These are phyloP conservation scores for Pelargonium myrrhifolium DNA, from an alignment of 441 rosid genomes.

Conservation along the genomic window DNA sequence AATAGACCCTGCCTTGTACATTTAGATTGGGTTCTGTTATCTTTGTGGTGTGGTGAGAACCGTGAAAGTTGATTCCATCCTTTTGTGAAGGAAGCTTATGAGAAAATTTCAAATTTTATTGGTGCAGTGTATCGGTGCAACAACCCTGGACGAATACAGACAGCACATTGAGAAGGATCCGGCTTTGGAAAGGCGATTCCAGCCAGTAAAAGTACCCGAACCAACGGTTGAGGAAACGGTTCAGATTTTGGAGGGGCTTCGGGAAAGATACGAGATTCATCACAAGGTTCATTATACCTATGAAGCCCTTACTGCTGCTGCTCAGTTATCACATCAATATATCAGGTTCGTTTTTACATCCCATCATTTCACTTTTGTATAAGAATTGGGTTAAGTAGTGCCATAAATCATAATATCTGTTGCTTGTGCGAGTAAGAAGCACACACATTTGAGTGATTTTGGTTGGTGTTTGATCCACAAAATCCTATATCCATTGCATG, in stretches of 20 bases:
- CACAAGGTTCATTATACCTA: slow-evolving; percentile 76
- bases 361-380: too few species aligned
- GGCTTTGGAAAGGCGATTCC: slow-evolving; percentile 85
- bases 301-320: slow-evolving; percentile 75
- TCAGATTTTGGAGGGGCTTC: slow-evolving; percentile 71
- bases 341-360: slow-evolving; percentile 51
- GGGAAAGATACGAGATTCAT: slow-evolving; percentile 81
- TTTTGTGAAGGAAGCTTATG: background rate
- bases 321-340: slow-evolving; percentile 71
- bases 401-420: background rate
- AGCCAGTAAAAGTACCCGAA: slow-evolving; percentile 81
- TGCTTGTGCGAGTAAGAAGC: too few species aligned
- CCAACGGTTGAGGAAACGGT: slow-evolving; percentile 82
- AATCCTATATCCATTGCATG: too few species aligned
- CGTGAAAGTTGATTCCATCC: too few species aligned
- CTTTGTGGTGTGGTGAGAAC: too few species aligned
- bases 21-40: too few species aligned
- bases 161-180: slow-evolving; percentile 85
- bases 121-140: slow-evolving; percentile 86
- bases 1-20: too few species aligned
- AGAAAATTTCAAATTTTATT: slow-evolving; percentile 1
- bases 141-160: slow-evolving; percentile 86
- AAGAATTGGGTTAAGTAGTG: too few species aligned
- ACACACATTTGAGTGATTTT: too few species aligned
- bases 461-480: too few species aligned